A percentile compares a stretch with the other conserved stretches of the same genome.
phyloP scores from a whole-genome alignment of 1,139 yeast genomes.

The Trichomonascaceae sp. region DNA sequence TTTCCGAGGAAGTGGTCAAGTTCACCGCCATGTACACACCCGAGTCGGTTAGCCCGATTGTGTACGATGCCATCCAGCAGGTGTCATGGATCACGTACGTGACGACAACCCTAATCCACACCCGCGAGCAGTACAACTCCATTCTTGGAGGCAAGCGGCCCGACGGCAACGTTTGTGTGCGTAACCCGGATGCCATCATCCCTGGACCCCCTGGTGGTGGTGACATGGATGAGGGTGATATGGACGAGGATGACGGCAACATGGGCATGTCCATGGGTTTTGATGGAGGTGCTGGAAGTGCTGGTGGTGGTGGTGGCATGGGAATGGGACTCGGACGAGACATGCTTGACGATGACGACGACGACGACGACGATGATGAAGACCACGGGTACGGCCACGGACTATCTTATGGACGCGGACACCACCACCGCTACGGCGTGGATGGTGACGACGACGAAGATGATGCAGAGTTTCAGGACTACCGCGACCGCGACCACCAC shows the following conservation, averaged over 20 bases:
- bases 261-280: too few species aligned
- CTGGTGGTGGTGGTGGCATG: conserved; percentile 18
- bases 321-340: conserved; percentile 29
- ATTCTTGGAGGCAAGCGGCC: conserved; percentile 71
- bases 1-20: conserved; percentile 95
- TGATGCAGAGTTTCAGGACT: background rate
- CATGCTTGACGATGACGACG: conserved; percentile 5
- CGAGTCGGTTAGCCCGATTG: conserved; percentile 43
- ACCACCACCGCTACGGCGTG: background rate
- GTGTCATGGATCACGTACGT: conserved; percentile 78
- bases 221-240: conserved; percentile 30
- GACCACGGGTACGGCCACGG: conserved; percentile 7
- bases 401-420: background rate
- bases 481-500: background rate
- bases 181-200: conserved; percentile 25
- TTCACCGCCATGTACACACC: conserved; percentile 68
- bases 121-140: conserved; percentile 91
- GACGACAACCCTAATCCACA: conserved; percentile 68
- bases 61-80: conserved; percentile 42
- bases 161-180: conserved; percentile 36
- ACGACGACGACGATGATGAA: conserved; percentile 9
- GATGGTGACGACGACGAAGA: background rate
- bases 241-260: conserved; percentile 15
- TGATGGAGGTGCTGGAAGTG: too few species aligned
- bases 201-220: conserved; percentile 11